Percentiles rank a stretch among this genome's conserved stretches.
phyloP scores from a whole-genome alignment of 495 filamentous ascomycete species.

The Podospora pseudocomata region DNA sequence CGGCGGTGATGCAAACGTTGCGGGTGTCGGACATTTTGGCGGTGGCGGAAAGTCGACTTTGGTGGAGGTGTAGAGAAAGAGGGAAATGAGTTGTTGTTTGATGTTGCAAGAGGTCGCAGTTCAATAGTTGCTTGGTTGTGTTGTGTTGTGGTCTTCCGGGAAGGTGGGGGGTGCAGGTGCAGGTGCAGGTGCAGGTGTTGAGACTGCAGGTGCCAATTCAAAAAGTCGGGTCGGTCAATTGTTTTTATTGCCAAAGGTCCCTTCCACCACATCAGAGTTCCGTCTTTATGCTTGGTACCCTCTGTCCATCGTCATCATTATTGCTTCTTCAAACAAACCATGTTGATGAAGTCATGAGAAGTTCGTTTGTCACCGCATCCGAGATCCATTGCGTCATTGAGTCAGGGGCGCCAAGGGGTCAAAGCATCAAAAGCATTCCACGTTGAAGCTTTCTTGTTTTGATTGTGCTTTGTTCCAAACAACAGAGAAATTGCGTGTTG shows the following conservation, averaged over 20 bases:
- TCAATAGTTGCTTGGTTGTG: too few relatives aligned
- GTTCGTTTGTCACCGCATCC: background rate
- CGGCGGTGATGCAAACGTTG: constrained; percentile 50
- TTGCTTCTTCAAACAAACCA: background rate
- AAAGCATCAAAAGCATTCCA: background rate
- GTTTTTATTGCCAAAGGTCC: background rate
- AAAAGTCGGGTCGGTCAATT: background rate
- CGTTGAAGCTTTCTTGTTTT: background rate
- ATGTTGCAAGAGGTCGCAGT: background rate
- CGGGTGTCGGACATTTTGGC: constrained; percentile 30
- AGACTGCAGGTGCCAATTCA: background rate
- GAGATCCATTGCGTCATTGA: constrained; percentile 3
- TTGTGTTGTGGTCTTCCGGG: too few relatives aligned
- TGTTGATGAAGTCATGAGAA: constrained; percentile 4
- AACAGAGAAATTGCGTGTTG: background rate
- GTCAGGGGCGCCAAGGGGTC: background rate
- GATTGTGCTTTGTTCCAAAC: background rate
- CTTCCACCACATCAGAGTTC: background rate
- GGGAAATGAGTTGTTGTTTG: background rate
- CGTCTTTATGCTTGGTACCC: background rate
- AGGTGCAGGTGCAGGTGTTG: background rate
- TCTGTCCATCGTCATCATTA: background rate
- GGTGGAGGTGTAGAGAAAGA: background rate
- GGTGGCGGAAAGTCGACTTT: constrained; percentile 1
- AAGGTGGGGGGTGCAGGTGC: too few relatives aligned